Base-by-base conservation (phyloP, 176 grass and related monocot species). In the Zizania latifolia region DNA sequence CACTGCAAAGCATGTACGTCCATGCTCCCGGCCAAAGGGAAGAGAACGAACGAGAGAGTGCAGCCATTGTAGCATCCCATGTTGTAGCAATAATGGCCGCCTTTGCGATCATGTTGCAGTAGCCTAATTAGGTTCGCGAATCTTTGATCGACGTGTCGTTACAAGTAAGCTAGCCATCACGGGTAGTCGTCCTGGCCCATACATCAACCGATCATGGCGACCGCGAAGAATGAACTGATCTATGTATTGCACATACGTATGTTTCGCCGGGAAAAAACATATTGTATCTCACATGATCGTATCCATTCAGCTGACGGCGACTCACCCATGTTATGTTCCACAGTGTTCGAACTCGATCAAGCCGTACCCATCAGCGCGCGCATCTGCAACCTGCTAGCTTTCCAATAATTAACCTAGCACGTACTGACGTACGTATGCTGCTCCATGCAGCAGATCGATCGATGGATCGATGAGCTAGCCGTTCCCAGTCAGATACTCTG, bases 1-100 rank as follows among this genome's bases (percentile, higher is more conserved):
- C 31, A 24, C 54, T 12, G 54, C n/a, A 51, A 16, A 53, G 41
- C 65, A 77, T 56, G 72, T 64, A 28, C 84, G 65, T 24, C 64
- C 45, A 43, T 77, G 8, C 62, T 43, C 29, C 28, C 39, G 1
- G 66, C 56, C 78, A 73, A 73, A 41, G 39, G 19, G 79, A 72
- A 72, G 27, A n/a, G 0, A 72, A 82, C 79, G 58, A 50, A 24
- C 4, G 19, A 58, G 48, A 34, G 73, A 78, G 85, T 78, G 74
- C 29, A 1, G 4, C 23, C 45, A 57, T 39, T 78, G 85, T 66
- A 82, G 84, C 63, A 22, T 37, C 71, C 53, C 15, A 78, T 9
- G 29, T 76, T 6, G 44, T 2, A 51, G 70, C 23, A 33, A 33
- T 63, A 11, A 26, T 28, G 55, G 26, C 7, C 34, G 64, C 26